These are phyloP conservation scores for Pleurotus giganteus DNA, from an alignment of 768 basidiomycete genomes.

Conservation along the genomic window DNA sequence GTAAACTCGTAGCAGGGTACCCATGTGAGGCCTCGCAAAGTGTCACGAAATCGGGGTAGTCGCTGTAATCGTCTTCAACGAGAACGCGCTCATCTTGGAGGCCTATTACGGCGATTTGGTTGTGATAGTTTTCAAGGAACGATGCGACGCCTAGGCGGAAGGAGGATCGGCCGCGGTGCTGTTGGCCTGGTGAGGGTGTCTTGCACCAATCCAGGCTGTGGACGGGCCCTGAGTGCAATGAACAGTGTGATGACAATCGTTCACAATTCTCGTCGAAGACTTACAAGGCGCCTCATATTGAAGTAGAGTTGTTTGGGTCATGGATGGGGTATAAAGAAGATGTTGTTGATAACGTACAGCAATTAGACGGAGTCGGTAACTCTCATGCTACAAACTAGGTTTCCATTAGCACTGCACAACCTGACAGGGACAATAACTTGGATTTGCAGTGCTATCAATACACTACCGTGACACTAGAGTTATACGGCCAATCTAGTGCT, in stretches of 20 bases:
- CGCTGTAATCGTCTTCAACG: conserved; percentile 78
- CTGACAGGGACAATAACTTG: no score
- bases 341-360: background rate
- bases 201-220: conserved; percentile 90
- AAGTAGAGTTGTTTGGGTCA: conserved; percentile 71
- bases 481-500: no score
- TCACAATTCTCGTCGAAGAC: conserved; percentile 20
- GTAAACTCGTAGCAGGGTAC: conserved; percentile 91
- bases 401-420: no score
- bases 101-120: conserved; percentile 76
- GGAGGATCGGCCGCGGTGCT: conserved; percentile 67
- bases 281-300: conserved; percentile 87
- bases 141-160: conserved; percentile 88
- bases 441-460: no score
- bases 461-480: no score
- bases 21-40: conserved; percentile 83
- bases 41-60: conserved; percentile 84
- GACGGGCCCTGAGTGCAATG: conserved; percentile 64
- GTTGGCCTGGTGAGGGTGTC: conserved; percentile 70
- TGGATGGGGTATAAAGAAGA: conserved; percentile 21
- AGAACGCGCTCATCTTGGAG: conserved; percentile 86
- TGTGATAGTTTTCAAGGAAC: conserved; percentile 80
- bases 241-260: conserved; percentile 11
- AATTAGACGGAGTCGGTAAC: no score
- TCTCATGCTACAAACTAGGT: no score